phyloP scores from a whole-genome alignment of 768 basidiomycete species.

The Pisolithus sp. region DNA sequence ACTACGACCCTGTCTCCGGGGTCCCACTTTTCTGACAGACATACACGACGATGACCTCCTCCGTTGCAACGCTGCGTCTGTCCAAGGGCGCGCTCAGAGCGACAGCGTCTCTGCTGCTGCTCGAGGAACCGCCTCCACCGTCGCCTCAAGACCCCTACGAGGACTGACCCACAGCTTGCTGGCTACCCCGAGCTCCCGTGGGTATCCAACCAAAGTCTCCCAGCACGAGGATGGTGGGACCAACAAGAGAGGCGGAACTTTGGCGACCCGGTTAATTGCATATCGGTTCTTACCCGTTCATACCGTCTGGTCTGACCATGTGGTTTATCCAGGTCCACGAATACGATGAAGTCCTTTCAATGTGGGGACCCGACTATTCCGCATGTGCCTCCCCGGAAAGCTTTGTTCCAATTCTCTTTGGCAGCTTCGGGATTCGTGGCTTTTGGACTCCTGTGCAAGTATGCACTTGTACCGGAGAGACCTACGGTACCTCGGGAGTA shows the following conservation, averaged over 20 bases:
- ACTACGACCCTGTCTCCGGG: constrained; percentile 6
- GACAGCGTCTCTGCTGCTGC: background rate
- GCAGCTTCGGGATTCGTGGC: constrained; percentile 57
- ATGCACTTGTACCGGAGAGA: constrained; percentile 48
- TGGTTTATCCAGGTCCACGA: constrained; percentile 59
- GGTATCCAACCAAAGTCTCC: constrained; percentile 57
- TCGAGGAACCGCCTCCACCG: constrained; percentile 13
- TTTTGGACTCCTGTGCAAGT: constrained; percentile 55
- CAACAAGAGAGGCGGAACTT: constrained; percentile 70
- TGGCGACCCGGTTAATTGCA: constrained; percentile 60
- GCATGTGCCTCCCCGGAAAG: constrained; percentile 49
- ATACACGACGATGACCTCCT: background rate
- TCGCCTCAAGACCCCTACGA: constrained; percentile 22
- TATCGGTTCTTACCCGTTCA: background rate
- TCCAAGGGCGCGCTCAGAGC: constrained; percentile 8
- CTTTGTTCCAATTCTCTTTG: constrained; percentile 58
- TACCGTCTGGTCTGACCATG: constrained; percentile 11
- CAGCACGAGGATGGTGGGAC: constrained; percentile 72
- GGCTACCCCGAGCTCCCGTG: constrained; percentile 71
- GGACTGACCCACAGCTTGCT: constrained; percentile 59
- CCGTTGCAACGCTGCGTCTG: constrained; percentile 4
- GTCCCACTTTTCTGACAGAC: constrained; percentile 8
- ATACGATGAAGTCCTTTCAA: constrained; percentile 71
- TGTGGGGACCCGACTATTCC: constrained; percentile 86
- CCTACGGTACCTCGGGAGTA: constrained; percentile 70